A percentile compares a stretch with the other conserved stretches of the same genome.
phyloP scores from a whole-genome alignment of 805 yeast genomes.

The Cephaloascus fragrans region DNA sequence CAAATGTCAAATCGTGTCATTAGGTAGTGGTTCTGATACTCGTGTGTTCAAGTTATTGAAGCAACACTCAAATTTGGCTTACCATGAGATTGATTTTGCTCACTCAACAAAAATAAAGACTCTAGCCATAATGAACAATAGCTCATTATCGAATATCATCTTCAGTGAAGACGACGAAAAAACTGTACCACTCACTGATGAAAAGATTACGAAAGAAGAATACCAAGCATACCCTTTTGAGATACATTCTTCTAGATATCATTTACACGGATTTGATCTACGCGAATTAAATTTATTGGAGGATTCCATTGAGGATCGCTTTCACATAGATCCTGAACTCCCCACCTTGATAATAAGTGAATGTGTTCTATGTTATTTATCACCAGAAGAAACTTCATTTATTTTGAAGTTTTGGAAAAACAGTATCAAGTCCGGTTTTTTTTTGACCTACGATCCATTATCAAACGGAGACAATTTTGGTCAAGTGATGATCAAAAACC shows the following conservation, averaged over 20 bases:
- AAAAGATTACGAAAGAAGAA: not conserved
- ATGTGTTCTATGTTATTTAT: conserved; percentile 67
- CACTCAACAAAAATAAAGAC: conserved; percentile 43
- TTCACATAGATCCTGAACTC: conserved; percentile 15
- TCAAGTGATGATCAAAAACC: conserved; percentile 52
- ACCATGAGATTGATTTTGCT: conserved; percentile 59
- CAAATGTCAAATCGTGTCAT: conserved; percentile 51
- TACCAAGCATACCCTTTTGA: conserved; percentile 16
- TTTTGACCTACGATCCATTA: conserved; percentile 64
- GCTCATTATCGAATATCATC: conserved; percentile 16
- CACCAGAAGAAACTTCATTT: conserved; percentile 34
- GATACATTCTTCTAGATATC: conserved; percentile 33
- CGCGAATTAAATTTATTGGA: conserved; percentile 21
- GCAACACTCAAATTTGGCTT: conserved; percentile 19
- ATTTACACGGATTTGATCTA: conserved; percentile 46
- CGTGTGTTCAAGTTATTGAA: conserved; percentile 44
- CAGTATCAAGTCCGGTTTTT: conserved; percentile 11
- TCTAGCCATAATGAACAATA: conserved; percentile 27
- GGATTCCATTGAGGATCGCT: conserved; percentile 5
- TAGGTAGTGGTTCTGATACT: conserved; percentile 83
- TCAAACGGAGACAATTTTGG: conserved; percentile 58
- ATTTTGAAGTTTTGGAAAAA: conserved; percentile 34
- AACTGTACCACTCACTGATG: not conserved
- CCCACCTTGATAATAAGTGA: conserved; percentile 65
- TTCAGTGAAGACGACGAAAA: conserved; percentile 6